phyloP scores from a whole-genome alignment of 306 rosid species.

The Prunus padus region DNA sequence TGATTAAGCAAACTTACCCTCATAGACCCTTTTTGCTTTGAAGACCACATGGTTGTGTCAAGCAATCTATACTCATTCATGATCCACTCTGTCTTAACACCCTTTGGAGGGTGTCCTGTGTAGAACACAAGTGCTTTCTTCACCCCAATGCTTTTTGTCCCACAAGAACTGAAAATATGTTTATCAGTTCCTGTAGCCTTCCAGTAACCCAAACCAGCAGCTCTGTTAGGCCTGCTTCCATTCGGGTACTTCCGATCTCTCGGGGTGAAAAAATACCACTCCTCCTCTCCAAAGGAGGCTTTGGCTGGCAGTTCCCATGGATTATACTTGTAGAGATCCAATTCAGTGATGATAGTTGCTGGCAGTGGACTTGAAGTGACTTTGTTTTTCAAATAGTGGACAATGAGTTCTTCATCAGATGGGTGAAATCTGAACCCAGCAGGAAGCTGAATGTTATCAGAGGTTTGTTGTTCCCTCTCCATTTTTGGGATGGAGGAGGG shows the following conservation, averaged over 20 bases:
- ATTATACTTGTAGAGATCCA: conserved; percentile 61
- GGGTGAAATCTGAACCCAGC: conserved; percentile 89
- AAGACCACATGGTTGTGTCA: conserved; percentile 39
- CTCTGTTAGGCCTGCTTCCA: conserved; percentile 73
- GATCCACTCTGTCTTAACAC: conserved; percentile 71
- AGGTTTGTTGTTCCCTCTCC: conserved; percentile 20
- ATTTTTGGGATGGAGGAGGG: conserved; percentile 23
- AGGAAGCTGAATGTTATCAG: conserved; percentile 53
- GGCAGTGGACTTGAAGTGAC: conserved; percentile 61
- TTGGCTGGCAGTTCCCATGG: conserved; percentile 78
- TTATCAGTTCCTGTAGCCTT: conserved; percentile 81
- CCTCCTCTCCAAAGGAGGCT: conserved; percentile 66
- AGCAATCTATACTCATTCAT: conserved; percentile 75
- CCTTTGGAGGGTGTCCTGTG: conserved; percentile 71
- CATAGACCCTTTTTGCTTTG: conserved; percentile 51
- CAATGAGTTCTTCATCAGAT: conserved; percentile 70
- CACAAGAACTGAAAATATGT: conserved; percentile 57
- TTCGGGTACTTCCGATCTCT: conserved; percentile 81
- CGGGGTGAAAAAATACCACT: conserved; percentile 77
- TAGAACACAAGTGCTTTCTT: conserved; percentile 79
- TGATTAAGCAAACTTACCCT: conserved; percentile 37
- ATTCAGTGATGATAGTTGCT: conserved; percentile 61
- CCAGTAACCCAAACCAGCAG: conserved; percentile 77
- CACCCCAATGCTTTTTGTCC: conserved; percentile 59
- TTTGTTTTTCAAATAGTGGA: conserved; percentile 66